These are phyloP conservation scores for Citrus unshiu DNA, from an alignment of 345 rosid species.

Conservation along the genomic window DNA sequence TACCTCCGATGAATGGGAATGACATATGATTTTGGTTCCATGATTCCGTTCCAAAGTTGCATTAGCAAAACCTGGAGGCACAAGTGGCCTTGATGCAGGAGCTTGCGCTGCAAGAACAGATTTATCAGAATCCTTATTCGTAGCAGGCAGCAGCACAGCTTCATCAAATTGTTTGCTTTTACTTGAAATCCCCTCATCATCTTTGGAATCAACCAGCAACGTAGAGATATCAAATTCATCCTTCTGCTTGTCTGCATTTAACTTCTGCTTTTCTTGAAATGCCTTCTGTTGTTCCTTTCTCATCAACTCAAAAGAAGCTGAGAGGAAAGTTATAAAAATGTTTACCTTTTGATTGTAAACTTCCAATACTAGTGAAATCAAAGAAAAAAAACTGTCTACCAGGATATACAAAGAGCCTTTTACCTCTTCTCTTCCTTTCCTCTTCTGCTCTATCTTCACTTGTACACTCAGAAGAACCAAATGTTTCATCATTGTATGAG, in stretches of 20 bases:
- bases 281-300: slow-evolving; percentile 91
- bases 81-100: slow-evolving; percentile 82
- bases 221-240: slow-evolving; percentile 61
- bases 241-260: slow-evolving; percentile 53
- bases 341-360: slow-evolving; percentile 15
- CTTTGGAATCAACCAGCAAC: slow-evolving; percentile 58
- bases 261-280: slow-evolving; percentile 76
- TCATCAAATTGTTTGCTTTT: slow-evolving; percentile 40
- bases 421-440: slow-evolving; percentile 96
- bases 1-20: slow-evolving; percentile 48
- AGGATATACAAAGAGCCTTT: slow-evolving; percentile 9
- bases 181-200: slow-evolving; percentile 44
- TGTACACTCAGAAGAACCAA: slow-evolving; percentile 77
- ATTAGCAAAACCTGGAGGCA: slow-evolving; percentile 89
- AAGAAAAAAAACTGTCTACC: neutral
- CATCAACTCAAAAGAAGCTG: slow-evolving; percentile 93
- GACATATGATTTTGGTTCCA: slow-evolving; percentile 45
- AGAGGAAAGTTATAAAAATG: slow-evolving; percentile 18
- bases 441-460: slow-evolving; percentile 92
- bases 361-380: neutral
- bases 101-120: slow-evolving; percentile 38
- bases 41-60: slow-evolving; percentile 41
- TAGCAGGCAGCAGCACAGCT: slow-evolving; percentile 20
- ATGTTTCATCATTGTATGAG: slow-evolving; percentile 84
- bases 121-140: slow-evolving; percentile 36